phyloP scores from a whole-genome alignment of 2,329 filamentous ascomycete genomes.

The Sclerotinia nivalis region DNA sequence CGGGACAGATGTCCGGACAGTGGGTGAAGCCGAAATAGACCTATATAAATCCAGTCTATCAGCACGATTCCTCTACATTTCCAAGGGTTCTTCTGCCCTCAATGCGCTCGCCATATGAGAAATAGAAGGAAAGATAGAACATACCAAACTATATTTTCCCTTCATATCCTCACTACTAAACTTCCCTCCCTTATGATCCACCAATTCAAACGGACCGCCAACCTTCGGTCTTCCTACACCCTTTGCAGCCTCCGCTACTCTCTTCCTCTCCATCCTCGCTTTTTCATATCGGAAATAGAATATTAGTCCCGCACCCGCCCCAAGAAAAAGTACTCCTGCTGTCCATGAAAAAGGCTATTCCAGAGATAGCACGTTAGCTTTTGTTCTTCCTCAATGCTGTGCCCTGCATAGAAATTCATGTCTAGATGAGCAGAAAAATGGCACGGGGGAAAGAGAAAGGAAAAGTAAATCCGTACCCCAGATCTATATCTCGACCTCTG shows the following conservation, averaged over 20 bases:
- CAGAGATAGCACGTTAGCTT: not conserved
- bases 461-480: slow-evolving; percentile 33
- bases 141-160: slow-evolving; percentile 79
- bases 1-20: slow-evolving; percentile 97
- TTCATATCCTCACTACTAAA: slow-evolving; percentile 81
- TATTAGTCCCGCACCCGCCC: slow-evolving; percentile 73
- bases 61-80: not conserved
- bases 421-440: not conserved
- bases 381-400: too few species aligned
- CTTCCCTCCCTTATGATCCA: slow-evolving; percentile 76
- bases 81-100: not conserved
- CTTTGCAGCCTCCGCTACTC: slow-evolving; percentile 88
- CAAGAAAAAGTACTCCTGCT: slow-evolving; percentile 81
- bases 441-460: not conserved
- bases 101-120: not conserved
- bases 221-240: slow-evolving; percentile 92
- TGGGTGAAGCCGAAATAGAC: slow-evolving; percentile 99
- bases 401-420: not conserved
- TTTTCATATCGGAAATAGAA: slow-evolving; percentile 96
- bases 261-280: slow-evolving; percentile 82
- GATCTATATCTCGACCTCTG: slow-evolving; percentile 38
- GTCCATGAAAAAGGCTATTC: slow-evolving; percentile 88
- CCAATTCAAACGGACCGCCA: slow-evolving; percentile 79
- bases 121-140: slow-evolving; percentile 38
- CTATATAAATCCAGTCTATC: slow-evolving; percentile 46